phyloP scores from a whole-genome alignment of 2,329 filamentous ascomycete genomes.

The Trichoderma gracile region DNA sequence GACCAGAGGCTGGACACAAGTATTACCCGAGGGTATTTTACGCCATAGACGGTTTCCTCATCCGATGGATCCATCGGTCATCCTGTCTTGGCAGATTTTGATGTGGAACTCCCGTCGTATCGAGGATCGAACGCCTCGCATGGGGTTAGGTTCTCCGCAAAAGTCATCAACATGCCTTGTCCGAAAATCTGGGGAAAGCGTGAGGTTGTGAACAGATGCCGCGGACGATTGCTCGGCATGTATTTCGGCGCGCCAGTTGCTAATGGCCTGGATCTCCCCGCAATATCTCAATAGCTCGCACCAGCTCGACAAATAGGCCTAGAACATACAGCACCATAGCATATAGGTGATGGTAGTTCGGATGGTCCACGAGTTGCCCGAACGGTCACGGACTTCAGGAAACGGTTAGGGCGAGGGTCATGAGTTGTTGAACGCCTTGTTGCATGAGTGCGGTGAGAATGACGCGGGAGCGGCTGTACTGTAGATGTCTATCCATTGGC shows the following conservation, averaged over 20 bases:
- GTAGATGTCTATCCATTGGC: too few relatives aligned
- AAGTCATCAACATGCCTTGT: neutral
- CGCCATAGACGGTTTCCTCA: neutral
- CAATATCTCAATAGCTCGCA: neutral
- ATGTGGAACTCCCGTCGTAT: neutral
- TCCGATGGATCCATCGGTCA: neutral
- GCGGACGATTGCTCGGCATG: constrained; percentile 13
- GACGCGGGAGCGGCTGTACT: too few relatives aligned
- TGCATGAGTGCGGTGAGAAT: too few relatives aligned
- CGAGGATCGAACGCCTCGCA: neutral
- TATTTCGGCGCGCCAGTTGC: neutral
- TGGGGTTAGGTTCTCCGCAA: constrained; percentile 3
- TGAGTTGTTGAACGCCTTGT: too few relatives aligned
- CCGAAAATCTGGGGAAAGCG: constrained; percentile 3
- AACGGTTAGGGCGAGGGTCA: too few relatives aligned
- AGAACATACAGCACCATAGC: neutral
- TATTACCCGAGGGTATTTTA: constrained; percentile 14
- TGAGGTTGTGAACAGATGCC: neutral
- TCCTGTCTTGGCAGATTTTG: neutral
- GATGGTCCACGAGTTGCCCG: neutral
- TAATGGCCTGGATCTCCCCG: neutral
- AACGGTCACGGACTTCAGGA: too few relatives aligned
- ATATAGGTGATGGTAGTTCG: too few relatives aligned
- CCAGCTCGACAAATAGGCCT: neutral
- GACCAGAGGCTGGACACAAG: neutral